A percentile compares a stretch with the other conserved stretches of the same genome.
Conservation (phyloP, 768 basidiomycete genomes). For the Collybiopsis luxurians region DNA sequence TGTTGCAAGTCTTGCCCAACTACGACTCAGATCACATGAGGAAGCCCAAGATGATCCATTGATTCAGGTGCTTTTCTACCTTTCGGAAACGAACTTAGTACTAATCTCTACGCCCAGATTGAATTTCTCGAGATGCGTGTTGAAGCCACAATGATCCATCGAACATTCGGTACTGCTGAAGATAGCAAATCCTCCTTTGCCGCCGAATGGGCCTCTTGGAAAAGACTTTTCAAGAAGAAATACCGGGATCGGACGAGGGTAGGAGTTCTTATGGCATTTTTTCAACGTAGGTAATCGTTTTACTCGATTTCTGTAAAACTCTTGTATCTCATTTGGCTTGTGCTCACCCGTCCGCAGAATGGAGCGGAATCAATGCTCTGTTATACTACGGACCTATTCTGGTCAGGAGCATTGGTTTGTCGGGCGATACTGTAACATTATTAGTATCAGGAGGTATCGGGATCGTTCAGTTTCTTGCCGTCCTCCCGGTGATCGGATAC, state of each 20-base stretch:
- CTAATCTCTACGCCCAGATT: conserved; percentile 36
- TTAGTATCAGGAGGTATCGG: conserved; percentile 79
- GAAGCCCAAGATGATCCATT: conserved; percentile 49
- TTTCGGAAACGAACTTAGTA: neutral
- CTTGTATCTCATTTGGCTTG: neutral
- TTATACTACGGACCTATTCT: conserved; percentile 81
- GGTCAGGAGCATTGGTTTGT: conserved; percentile 59
- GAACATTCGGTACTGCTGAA: conserved; percentile 22
- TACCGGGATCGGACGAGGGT: conserved; percentile 64
- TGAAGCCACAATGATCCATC: conserved; percentile 52
- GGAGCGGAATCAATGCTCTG: conserved; percentile 85
- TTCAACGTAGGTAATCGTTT: conserved; percentile 59
- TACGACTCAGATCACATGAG: conserved; percentile 46
- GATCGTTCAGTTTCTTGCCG: conserved; percentile 74
- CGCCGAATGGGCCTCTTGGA: conserved; percentile 49
- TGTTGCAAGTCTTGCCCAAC: conserved; percentile 47
- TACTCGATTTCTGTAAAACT: no score
- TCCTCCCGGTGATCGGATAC: conserved; percentile 67
- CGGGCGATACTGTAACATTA: conserved; percentile 56
- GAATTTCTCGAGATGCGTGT: conserved; percentile 78
- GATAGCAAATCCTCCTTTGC: conserved; percentile 14
- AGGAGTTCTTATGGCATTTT: conserved; percentile 75
- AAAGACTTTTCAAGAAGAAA: conserved; percentile 47
- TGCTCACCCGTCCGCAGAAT: conserved; percentile 55
- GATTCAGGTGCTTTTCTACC: conserved; percentile 37